Evolutionary conservation across 768 basidiomycete genomes (phyloP), one percentile per base, ranked within the genome.

Genomic region (Hysterangium stoloniferum): DNA sequence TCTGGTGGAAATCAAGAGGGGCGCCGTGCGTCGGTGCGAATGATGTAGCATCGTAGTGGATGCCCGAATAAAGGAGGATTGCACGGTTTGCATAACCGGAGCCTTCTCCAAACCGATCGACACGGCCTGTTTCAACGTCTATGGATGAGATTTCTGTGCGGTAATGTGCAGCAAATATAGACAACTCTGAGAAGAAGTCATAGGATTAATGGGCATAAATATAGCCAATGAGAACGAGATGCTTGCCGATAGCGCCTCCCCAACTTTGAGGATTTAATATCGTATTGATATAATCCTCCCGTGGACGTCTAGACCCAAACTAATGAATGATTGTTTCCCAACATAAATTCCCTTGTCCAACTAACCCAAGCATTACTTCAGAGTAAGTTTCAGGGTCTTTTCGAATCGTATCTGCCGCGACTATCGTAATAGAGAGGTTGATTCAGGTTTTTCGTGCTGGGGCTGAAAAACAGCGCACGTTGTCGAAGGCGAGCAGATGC

Each of bases 41-140:
- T 0, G 87, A 83, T 4, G 85, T 79, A 7, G 89, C 89, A 64
- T 99, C 95, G 65, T 99, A 99, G 64, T 98, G 94, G 40, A 97
- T 96, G 2, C 95, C 95, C 0, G 88, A 91, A 68, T 98, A 98
- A 4, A 97, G 73, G n/a, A 97, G 61, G 12, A 96, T 64, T 52
- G 81, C 84, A 17, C 84, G 74, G 64, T 63, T 51, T 34, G 52
- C 13, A 43, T 53, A 53, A 45, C 20, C 47, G 19, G 44, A 41
- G 24, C 71, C 69, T 42, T 86, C 77, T 1, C 79, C 70, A 61
- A 94, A 95, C 19, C 75, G 76, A 67, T 97, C 92, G 53, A 92
- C 77, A 15, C 94, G 78, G 0, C 94, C 94, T 0, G 89, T 89
- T 64, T 94, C 89, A 54, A 97, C 87, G 62, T 97, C 94, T 51